Evolutionary conservation across 164 flowering plant species (phyloP).

Genomic region (Nymphaea thermarum): DNA sequence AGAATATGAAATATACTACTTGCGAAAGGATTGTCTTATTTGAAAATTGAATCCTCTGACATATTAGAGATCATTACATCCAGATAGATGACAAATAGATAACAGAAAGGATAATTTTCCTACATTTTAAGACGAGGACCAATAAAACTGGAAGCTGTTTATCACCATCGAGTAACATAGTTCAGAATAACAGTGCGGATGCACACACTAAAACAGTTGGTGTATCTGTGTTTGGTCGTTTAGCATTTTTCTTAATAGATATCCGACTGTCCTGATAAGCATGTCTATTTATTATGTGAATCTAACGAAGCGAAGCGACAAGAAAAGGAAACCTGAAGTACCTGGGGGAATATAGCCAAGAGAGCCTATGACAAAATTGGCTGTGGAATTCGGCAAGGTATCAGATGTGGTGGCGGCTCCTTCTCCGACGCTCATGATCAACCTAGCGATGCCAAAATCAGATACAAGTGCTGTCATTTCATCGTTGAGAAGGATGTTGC

Average conservation of each 20-base stretch:
- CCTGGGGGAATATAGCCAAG: conserved; percentile 27
- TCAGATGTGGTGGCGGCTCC: conserved; percentile 1
- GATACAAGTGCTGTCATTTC: conserved; percentile 25
- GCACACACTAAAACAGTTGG: neutral
- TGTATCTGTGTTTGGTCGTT: neutral
- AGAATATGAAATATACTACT: no score
- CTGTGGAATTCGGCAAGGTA: conserved; percentile 7
- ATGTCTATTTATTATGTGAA: no score
- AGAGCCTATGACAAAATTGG: conserved; percentile 15
- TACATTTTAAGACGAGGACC: neutral
- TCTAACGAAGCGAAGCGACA: neutral
- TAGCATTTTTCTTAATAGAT: neutral
- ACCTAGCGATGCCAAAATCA: conserved; percentile 22
- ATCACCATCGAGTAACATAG: neutral
- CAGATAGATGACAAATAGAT: no score
- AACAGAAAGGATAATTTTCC: no score
- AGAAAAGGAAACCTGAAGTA: conserved; percentile 6
- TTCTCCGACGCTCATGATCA: conserved; percentile 13
- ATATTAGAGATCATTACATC: no score
- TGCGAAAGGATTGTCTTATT: no score
- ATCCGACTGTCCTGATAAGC: neutral
- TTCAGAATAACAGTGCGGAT: neutral
- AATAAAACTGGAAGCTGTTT: neutral
- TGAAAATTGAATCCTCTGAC: no score
- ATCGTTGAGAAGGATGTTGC: conserved; percentile 20